These are phyloP conservation scores for Tubosaeta sp. DNA, from an alignment of 768 basidiomycete species.

Conservation along the genomic window DNA sequence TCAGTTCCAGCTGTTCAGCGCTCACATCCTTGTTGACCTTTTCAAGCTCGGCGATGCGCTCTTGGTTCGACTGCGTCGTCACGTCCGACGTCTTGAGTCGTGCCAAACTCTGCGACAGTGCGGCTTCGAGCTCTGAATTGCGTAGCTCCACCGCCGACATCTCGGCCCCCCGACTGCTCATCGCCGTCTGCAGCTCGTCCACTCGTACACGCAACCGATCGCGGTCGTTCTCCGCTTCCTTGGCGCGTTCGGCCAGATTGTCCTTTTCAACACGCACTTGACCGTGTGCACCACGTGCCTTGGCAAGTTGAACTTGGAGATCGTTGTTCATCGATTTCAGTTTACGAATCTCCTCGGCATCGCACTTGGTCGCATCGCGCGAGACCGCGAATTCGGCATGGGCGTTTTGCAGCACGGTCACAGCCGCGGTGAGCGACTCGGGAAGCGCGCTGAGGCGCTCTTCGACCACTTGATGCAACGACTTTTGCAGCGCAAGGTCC, in stretches of 20 bases:
- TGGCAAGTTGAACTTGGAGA: conserved; percentile 66
- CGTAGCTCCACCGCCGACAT: conserved; percentile 42
- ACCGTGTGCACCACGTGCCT: conserved; percentile 73
- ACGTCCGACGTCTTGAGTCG: conserved; percentile 73
- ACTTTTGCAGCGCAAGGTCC: conserved; percentile 45
- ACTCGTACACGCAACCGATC: conserved; percentile 54
- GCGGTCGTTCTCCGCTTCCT: conserved; percentile 57
- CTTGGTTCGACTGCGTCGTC: conserved; percentile 53
- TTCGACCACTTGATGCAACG: conserved; percentile 48
- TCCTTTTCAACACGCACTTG: conserved; percentile 84
- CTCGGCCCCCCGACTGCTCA: conserved; percentile 43
- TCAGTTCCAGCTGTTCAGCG: conserved; percentile 54
- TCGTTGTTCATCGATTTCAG: conserved; percentile 53
- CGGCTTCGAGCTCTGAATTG: conserved; percentile 65
- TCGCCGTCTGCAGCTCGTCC: conserved; percentile 48
- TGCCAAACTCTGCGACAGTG: conserved; percentile 66
- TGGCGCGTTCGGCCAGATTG: conserved; percentile 57
- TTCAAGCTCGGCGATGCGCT: conserved; percentile 61
- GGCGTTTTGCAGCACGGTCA: conserved; percentile 52
- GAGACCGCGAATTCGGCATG: conserved; percentile 60
- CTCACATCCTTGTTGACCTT: conserved; percentile 49
- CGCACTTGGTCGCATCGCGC: conserved; percentile 53
- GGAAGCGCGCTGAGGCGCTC: conserved; percentile 58
- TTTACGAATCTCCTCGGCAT: conserved; percentile 67
- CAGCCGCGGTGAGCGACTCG: conserved; percentile 49